Base-by-base conservation (phyloP, 306 rosid species). In the Comarum palustre region DNA sequence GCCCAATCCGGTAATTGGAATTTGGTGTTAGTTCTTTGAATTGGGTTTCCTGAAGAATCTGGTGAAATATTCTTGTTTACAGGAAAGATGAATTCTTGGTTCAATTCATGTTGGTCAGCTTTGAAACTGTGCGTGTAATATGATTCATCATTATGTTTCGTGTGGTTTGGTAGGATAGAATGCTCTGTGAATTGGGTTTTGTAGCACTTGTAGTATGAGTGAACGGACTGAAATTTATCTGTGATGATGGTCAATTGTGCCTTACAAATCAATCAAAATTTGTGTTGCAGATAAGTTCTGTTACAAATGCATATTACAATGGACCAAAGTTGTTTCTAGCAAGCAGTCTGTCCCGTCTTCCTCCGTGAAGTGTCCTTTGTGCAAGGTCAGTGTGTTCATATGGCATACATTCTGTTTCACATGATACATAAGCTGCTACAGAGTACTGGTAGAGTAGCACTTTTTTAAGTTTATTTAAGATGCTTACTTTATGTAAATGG, bases 271-370 rank as follows among this genome's bases (percentile, higher is more conserved):
- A 58, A 11, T 5, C 6, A n/a, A 69, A 54, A 84, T 42, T 73
- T 73, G 29, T 62, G 69, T 74, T 89, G 72, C 91, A 92, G 98
- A 93, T 80, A 85, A 82, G 41, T 93, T 91, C 79, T 93, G 98
- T 82, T 93, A 82, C 86, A 83, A 79, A 72, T 93, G 96, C 83
- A 91, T 93, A 80, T 45, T 84, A n/a, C 98, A 90, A 45, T 93
- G 98, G 98, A 73, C 86, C 72, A 91, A 87, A 67, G 92, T 93
- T 39, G 84, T 86, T 82, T 66, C 91, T 64, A 65, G 77, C 69
- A 90, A 89, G 80, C 87, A 69, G 65, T 75, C 72, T 54, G 43
- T 69, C 79, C 67, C 82, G 19, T 79, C 79, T 73, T 71, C 92
- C 51, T 86, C 86, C 48, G 82, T 93, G 8, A 89, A 85, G 69